Evolutionary conservation across 2,329 filamentous ascomycete species (phyloP).

Genomic region (Phialocephala subalpina): DNA sequence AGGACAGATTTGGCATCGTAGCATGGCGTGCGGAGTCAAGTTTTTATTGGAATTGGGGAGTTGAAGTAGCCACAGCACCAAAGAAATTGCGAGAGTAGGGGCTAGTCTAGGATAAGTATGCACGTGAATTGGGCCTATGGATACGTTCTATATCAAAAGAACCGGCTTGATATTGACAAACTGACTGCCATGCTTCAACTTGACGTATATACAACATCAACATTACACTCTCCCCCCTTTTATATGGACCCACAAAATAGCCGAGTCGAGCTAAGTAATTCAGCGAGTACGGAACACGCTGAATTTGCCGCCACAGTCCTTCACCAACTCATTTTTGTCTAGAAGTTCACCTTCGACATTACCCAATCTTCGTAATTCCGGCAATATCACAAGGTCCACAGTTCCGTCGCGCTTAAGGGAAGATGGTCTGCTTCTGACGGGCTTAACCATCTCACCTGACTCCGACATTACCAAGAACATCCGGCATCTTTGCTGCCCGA

Average conservation of each 20-base stretch:
- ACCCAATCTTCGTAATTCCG: conserved; percentile 2
- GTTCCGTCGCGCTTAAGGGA: not conserved
- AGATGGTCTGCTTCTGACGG: not conserved
- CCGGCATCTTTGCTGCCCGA: conserved; percentile 15
- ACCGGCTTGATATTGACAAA: too few species aligned
- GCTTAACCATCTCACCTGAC: not conserved
- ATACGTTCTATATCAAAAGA: too few species aligned
- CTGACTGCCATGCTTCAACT: too few species aligned
- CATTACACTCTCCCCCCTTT: not conserved
- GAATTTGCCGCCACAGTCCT: not conserved
- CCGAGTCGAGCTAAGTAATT: not conserved
- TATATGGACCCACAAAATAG: not conserved
- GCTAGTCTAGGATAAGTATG: too few species aligned
- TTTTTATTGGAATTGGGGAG: too few species aligned
- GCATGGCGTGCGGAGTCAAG: not conserved
- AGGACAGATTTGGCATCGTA: not conserved
- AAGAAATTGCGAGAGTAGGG: too few species aligned
- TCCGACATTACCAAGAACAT: conserved; percentile 17
- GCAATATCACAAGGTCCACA: not conserved
- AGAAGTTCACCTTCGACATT: not conserved
- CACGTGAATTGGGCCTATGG: too few species aligned
- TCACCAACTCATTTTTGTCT: not conserved
- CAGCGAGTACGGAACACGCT: not conserved
- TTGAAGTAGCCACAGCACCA: too few species aligned
- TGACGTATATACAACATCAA: too few species aligned